Evolutionary conservation across 371 early-diverging fungal species (phyloP).

Genomic region (Apophysomyces variabilis): DNA sequence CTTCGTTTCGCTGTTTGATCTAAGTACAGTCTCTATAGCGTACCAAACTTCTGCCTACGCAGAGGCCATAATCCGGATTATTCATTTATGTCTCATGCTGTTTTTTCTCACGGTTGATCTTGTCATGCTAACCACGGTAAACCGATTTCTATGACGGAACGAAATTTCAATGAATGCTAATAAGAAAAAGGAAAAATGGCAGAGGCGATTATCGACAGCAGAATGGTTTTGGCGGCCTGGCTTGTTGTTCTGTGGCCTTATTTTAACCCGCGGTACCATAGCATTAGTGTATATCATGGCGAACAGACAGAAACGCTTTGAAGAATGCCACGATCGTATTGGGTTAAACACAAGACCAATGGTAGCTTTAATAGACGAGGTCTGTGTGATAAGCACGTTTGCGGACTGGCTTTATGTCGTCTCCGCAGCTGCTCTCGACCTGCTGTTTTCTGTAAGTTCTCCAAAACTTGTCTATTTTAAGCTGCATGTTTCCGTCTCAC

Average conservation of each 20-base stretch:
- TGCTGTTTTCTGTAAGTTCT: not conserved
- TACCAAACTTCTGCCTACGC: slow-evolving; percentile 13
- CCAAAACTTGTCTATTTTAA: not conserved
- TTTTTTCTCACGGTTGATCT: slow-evolving; percentile 27
- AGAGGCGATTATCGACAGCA: slow-evolving; percentile 28
- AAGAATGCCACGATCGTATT: slow-evolving; percentile 6
- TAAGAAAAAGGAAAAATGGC: not conserved
- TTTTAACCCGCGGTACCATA: slow-evolving; percentile 15
- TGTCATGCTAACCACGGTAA: slow-evolving; percentile 29
- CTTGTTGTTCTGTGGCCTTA: slow-evolving; percentile 24
- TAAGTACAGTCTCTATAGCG: not conserved
- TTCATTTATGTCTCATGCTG: not conserved
- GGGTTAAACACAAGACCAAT: not conserved
- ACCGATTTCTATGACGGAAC: not conserved
- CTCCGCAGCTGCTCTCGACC: not conserved
- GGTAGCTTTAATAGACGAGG: not conserved
- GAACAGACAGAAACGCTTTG: slow-evolving; percentile 5
- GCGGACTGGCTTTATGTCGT: not conserved
- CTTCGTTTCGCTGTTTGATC: not conserved
- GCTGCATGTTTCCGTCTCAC: not conserved
- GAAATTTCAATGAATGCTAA: too few relatives aligned
- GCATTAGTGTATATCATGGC: slow-evolving; percentile 11
- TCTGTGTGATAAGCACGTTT: not conserved
- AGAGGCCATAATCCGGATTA: not conserved
- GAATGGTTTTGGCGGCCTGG: slow-evolving; percentile 35